Percentiles rank a stretch among this genome's conserved stretches.
Conservation (phyloP, 1,139 yeast species). For the Hemisphaericaspora xylofermentans region DNA sequence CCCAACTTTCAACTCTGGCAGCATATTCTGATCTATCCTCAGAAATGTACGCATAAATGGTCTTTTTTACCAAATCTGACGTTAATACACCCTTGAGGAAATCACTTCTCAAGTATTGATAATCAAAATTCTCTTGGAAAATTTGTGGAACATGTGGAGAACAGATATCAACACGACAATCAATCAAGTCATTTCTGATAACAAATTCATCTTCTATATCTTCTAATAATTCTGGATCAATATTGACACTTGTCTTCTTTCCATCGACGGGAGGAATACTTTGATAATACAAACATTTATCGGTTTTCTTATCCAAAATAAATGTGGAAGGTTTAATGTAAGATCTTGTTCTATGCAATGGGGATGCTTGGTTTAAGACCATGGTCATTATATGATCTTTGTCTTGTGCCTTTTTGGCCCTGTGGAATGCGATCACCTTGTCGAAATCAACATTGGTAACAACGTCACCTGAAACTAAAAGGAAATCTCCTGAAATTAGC, state of each 20-base stretch:
- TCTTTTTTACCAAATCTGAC: constrained; percentile 85
- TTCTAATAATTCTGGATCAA: constrained; percentile 84
- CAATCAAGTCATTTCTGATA: constrained; percentile 87
- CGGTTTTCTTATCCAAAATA: constrained; percentile 68
- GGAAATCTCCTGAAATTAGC: constrained; percentile 81
- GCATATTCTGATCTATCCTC: constrained; percentile 70
- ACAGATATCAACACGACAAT: constrained; percentile 94
- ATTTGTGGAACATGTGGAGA: constrained; percentile 93
- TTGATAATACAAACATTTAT: constrained; percentile 82
- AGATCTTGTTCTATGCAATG: constrained; percentile 81
- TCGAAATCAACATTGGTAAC: constrained; percentile 84
- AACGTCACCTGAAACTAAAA: constrained; percentile 90
- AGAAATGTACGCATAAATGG: constrained; percentile 81
- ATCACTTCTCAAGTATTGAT: constrained; percentile 80
- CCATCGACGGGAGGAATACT: constrained; percentile 66
- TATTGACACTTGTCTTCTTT: constrained; percentile 51
- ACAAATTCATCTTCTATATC: constrained; percentile 71
- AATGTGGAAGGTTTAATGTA: constrained; percentile 82
- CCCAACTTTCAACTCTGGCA: constrained; percentile 91
- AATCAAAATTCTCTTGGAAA: constrained; percentile 94
- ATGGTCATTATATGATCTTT: constrained; percentile 91
- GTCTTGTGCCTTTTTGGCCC: constrained; percentile 66
- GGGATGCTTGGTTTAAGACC: constrained; percentile 85
- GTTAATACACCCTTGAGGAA: constrained; percentile 89
- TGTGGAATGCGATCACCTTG: constrained; percentile 72